A percentile compares a stretch with the other conserved stretches of the same genome.
Evolutionary conservation across 306 rosid species (phyloP).

Genomic region (Argentina anserina): DNA sequence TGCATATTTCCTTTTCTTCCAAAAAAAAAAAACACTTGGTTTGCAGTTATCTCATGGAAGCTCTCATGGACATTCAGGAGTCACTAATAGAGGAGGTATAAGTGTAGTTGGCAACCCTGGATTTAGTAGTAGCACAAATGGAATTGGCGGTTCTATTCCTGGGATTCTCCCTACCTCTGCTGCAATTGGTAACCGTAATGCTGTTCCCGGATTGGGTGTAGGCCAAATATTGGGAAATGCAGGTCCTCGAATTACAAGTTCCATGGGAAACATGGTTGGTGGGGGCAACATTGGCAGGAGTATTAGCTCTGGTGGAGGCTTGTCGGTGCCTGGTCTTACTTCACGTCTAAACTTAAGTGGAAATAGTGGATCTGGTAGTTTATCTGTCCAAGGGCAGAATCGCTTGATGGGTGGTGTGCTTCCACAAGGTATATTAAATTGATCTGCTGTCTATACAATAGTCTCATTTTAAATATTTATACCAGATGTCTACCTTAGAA

Average conservation of each 20-base stretch:
- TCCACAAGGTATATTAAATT: slow-evolving; percentile 69
- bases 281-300: slow-evolving; percentile 43
- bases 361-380: slow-evolving; percentile 82
- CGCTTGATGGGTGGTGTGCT: slow-evolving; percentile 82
- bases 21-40: neutral
- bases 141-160: slow-evolving; percentile 96
- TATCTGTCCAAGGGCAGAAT: slow-evolving; percentile 85
- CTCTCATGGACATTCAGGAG: slow-evolving; percentile 83
- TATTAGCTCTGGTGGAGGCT: slow-evolving; percentile 75
- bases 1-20: neutral
- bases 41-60: slow-evolving; percentile 87
- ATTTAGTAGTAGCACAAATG: slow-evolving; percentile 90
- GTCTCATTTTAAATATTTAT: slow-evolving; percentile 11
- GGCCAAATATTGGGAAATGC: slow-evolving; percentile 87
- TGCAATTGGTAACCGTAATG: slow-evolving; percentile 90
- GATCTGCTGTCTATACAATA: slow-evolving; percentile 4
- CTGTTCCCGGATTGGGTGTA: slow-evolving; percentile 95
- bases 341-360: slow-evolving; percentile 75
- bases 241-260: slow-evolving; percentile 87
- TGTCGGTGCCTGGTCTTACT: slow-evolving; percentile 81
- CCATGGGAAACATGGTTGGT: slow-evolving; percentile 96
- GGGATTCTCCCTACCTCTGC: slow-evolving; percentile 95
- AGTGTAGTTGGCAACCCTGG: slow-evolving; percentile 96
- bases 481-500: neutral
- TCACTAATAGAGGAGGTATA: slow-evolving; percentile 94